phyloP scores from a whole-genome alignment of 352 stramenopile genomes.

The Bremia lactucae region DNA sequence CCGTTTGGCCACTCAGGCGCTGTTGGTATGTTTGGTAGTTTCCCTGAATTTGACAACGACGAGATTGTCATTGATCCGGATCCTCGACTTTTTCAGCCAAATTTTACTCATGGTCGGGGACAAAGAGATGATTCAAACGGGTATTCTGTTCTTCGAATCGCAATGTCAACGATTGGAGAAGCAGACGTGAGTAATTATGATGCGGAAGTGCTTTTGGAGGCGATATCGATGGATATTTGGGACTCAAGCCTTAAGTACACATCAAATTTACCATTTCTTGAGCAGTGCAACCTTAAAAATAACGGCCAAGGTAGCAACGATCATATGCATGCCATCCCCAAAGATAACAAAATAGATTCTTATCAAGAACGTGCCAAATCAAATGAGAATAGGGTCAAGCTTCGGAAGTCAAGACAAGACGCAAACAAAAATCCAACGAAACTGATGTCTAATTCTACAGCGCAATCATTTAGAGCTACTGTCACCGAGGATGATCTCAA shows the following conservation, averaged over 20 bases:
- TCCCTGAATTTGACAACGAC: slow-evolving; percentile 37
- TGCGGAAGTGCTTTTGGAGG: slow-evolving; percentile 72
- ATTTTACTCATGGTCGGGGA: slow-evolving; percentile 25
- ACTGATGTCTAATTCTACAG: slow-evolving; percentile 8
- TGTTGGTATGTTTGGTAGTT: slow-evolving; percentile 45
- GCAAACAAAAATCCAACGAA: slow-evolving; percentile 15
- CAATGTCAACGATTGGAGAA: slow-evolving; percentile 63
- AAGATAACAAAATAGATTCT: not conserved
- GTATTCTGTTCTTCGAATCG: slow-evolving; percentile 64
- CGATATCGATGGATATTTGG: slow-evolving; percentile 83
- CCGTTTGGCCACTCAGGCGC: slow-evolving; percentile 30
- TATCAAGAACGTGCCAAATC: not conserved
- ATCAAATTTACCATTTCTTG: slow-evolving; percentile 56
- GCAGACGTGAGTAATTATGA: slow-evolving; percentile 46
- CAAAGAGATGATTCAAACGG: slow-evolving; percentile 30
- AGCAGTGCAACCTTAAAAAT: slow-evolving; percentile 53
- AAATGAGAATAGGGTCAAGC: not conserved
- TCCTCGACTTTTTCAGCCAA: slow-evolving; percentile 21
- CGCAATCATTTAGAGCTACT: slow-evolving; percentile 8
- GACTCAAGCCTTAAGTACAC: slow-evolving; percentile 76
- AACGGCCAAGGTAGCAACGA: slow-evolving; percentile 10
- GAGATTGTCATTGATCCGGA: slow-evolving; percentile 59
- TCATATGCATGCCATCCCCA: not conserved
- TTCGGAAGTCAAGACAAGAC: slow-evolving; percentile 6
- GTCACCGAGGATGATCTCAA: slow-evolving; percentile 17